Percentiles rank a stretch among this genome's conserved stretches.
phyloP scores from a whole-genome alignment of 2,329 filamentous ascomycete genomes.

The Calonectria montana region DNA sequence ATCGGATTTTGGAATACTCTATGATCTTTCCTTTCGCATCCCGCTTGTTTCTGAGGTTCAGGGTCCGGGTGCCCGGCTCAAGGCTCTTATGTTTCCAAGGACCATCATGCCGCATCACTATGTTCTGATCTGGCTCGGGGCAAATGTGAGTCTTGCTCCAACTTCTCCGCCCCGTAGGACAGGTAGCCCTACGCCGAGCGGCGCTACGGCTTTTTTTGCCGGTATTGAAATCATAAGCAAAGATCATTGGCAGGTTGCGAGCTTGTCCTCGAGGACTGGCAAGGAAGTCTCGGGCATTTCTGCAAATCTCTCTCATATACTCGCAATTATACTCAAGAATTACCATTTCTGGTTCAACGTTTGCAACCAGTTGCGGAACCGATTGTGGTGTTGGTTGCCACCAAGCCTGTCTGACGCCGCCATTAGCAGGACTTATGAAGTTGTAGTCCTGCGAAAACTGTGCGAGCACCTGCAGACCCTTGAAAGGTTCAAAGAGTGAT shows the following conservation, averaged over 20 bases:
- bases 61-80: neutral
- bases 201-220: neutral
- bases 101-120: neutral
- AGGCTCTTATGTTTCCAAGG: neutral
- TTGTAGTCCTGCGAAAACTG: too few relatives aligned
- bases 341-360: neutral
- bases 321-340: neutral
- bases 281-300: neutral
- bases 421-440: too few relatives aligned
- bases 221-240: neutral
- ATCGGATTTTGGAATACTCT: conserved; percentile 23
- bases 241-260: neutral
- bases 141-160: neutral
- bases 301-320: neutral
- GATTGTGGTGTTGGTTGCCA: neutral
- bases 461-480: too few relatives aligned
- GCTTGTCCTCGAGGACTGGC: neutral
- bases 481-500: too few relatives aligned
- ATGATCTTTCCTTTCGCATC: neutral
- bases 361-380: neutral
- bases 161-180: neutral
- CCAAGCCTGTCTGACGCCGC: neutral
- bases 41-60: neutral
- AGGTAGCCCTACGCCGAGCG: neutral
- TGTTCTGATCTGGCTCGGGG: neutral